Conservation (phyloP, 2,329 filamentous ascomycete genomes). For the Penicillium sp. region DNA sequence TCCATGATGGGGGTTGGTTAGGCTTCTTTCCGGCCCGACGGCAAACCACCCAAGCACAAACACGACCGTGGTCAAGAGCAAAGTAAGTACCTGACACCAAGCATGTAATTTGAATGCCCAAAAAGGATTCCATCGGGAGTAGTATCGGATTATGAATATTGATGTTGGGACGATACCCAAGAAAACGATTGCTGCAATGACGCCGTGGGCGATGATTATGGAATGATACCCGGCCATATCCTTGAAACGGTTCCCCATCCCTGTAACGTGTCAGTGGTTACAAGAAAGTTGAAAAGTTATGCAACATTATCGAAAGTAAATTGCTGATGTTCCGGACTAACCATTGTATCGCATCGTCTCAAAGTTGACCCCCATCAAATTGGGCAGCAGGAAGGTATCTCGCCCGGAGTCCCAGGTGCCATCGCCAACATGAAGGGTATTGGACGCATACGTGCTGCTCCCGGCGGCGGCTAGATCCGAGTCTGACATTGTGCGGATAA, state of each 20-base stretch:
- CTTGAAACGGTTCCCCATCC: slow-evolving; percentile 65
- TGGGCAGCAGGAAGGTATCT: slow-evolving; percentile 63
- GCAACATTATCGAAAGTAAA: not conserved
- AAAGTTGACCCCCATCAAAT: slow-evolving; percentile 63
- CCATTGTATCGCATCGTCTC: slow-evolving; percentile 67
- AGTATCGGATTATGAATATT: slow-evolving; percentile 60
- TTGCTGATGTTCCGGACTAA: slow-evolving; percentile 29
- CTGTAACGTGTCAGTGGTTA: slow-evolving; percentile 37
- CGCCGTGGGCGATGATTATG: slow-evolving; percentile 59
- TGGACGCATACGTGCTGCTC: slow-evolving; percentile 60
- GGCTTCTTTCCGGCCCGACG: slow-evolving; percentile 57
- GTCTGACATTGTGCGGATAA: slow-evolving; percentile 29
- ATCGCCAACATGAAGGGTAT: slow-evolving; percentile 63
- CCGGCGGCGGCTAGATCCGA: slow-evolving; percentile 54
- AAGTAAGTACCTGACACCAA: slow-evolving; percentile 60
- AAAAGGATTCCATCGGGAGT: slow-evolving; percentile 52
- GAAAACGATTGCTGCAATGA: slow-evolving; percentile 61
- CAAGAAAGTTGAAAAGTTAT: not conserved
- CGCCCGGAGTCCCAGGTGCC: slow-evolving; percentile 63
- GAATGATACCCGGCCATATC: slow-evolving; percentile 57
- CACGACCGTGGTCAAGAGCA: slow-evolving; percentile 60
- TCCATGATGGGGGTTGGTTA: slow-evolving; percentile 66
- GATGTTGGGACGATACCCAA: slow-evolving; percentile 58
- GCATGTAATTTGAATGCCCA: slow-evolving; percentile 60
- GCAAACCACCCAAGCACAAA: slow-evolving; percentile 63